phyloP scores from a whole-genome alignment of 768 basidiomycete genomes.

The Rhodosporidiobolus sp. region DNA sequence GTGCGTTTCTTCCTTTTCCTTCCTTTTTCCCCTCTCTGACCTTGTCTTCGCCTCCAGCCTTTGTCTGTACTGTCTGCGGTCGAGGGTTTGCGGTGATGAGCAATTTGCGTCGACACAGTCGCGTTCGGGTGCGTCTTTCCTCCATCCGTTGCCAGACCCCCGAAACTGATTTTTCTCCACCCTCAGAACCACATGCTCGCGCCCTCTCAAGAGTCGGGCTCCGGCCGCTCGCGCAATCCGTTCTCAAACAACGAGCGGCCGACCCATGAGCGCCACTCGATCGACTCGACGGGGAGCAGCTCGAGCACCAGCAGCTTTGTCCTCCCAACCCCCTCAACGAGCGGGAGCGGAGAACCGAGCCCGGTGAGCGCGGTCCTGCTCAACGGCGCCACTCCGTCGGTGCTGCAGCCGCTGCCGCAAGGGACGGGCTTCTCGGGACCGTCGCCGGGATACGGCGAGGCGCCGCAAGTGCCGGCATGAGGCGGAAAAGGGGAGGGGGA shows the following conservation, averaged over 20 bases:
- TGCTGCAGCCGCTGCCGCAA: too few species aligned
- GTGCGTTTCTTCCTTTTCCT: background rate
- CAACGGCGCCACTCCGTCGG: too few species aligned
- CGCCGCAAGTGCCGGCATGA: too few species aligned
- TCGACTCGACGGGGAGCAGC: background rate
- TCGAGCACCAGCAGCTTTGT: background rate
- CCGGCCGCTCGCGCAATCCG: background rate
- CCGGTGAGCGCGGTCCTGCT: background rate
- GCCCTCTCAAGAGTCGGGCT: conserved; percentile 8
- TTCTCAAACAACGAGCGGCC: background rate
- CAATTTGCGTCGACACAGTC: conserved; percentile 16
- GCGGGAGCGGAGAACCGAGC: too few species aligned
- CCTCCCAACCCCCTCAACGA: too few species aligned
- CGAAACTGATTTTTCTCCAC: background rate
- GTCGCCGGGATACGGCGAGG: too few species aligned
- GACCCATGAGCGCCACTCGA: background rate
- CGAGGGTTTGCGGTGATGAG: conserved; percentile 22
- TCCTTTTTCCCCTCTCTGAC: background rate
- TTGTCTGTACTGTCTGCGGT: conserved; percentile 6
- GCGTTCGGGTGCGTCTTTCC: conserved; percentile 2
- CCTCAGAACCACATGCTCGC: conserved; percentile 10
- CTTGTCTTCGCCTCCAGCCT: background rate
- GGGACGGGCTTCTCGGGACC: too few species aligned
- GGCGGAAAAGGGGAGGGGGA: too few species aligned
- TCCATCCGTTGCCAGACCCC: background rate